These are phyloP conservation scores for Helminthosporium solani DNA, from an alignment of 2,329 filamentous ascomycete species.

Conservation along the genomic window DNA sequence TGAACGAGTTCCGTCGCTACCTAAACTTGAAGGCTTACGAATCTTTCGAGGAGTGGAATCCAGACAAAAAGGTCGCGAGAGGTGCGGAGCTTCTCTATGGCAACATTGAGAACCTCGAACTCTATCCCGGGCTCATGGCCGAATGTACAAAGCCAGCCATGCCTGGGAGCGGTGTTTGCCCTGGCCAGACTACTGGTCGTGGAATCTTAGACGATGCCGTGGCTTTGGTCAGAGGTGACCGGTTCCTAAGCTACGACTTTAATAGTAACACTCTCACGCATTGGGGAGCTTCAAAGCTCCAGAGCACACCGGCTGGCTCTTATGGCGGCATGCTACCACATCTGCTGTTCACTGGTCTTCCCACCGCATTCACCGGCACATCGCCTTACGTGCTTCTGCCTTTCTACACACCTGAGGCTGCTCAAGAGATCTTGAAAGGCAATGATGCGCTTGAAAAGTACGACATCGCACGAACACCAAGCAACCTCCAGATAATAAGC, in stretches of 20 bases:
- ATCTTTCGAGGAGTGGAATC: constrained; percentile 78
- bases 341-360: constrained; percentile 50
- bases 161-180: constrained; percentile 67
- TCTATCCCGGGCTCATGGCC: constrained; percentile 73
- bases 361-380: constrained; percentile 51
- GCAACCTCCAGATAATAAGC: constrained; percentile 47
- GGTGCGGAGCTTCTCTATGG: constrained; percentile 51
- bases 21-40: constrained; percentile 72
- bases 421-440: constrained; percentile 48
- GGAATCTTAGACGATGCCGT: constrained; percentile 75
- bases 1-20: constrained; percentile 80
- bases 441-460: constrained; percentile 51
- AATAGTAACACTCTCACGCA: constrained; percentile 43
- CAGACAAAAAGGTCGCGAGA: constrained; percentile 45
- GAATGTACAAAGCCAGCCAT: constrained; percentile 72
- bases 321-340: constrained; percentile 50
- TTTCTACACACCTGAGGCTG: constrained; percentile 54
- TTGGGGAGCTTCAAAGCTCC: constrained; percentile 53
- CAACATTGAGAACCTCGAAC: constrained; percentile 56
- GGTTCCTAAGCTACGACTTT: constrained; percentile 24
- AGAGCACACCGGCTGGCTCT: constrained; percentile 40
- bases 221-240: constrained; percentile 55
- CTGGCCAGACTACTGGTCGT: constrained; percentile 66
- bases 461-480: constrained; percentile 46
- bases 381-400: constrained; percentile 52